phyloP scores from a whole-genome alignment of 768 basidiomycete genomes.

The Filobasidium floriforme region DNA sequence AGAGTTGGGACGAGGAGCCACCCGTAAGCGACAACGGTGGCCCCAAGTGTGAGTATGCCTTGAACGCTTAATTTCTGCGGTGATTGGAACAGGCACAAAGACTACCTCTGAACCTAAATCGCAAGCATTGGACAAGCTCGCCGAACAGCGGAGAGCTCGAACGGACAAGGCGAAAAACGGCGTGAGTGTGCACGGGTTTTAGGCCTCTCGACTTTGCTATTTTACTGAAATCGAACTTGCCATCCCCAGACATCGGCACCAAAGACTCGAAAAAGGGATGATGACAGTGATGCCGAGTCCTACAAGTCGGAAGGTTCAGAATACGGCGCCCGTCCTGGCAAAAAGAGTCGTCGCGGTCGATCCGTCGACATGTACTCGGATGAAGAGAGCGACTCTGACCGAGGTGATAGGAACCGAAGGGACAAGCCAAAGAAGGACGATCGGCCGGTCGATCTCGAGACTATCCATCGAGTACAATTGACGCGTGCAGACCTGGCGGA shows the following conservation, averaged over 20 bases:
- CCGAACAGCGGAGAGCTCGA: constrained; percentile 13
- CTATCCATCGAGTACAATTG: constrained; percentile 59
- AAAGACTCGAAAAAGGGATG: constrained; percentile 11
- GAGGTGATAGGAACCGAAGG: constrained; percentile 3
- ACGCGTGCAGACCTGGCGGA: constrained; percentile 66
- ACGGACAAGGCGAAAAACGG: constrained; percentile 11
- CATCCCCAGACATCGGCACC: neutral
- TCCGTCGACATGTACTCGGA: constrained; percentile 18
- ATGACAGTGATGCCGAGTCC: constrained; percentile 19
- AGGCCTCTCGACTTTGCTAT: neutral
- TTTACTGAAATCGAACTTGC: neutral
- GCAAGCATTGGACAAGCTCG: constrained; percentile 14
- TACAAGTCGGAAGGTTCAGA: neutral
- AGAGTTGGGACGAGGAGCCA: constrained; percentile 16
- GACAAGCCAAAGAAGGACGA: neutral
- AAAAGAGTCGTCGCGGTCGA: constrained; percentile 7
- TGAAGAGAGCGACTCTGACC: constrained; percentile 13
- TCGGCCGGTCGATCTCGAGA: constrained; percentile 37
- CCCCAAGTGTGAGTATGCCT: neutral
- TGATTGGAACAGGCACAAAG: constrained; percentile 1
- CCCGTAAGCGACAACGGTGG: neutral
- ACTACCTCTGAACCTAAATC: constrained; percentile 17
- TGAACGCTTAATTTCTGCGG: too few species aligned
- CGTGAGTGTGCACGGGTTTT: neutral
- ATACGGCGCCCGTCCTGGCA: constrained; percentile 4